Conservation (phyloP, 2,329 filamentous ascomycete species). For the Acephala macrosclerotiorum region DNA sequence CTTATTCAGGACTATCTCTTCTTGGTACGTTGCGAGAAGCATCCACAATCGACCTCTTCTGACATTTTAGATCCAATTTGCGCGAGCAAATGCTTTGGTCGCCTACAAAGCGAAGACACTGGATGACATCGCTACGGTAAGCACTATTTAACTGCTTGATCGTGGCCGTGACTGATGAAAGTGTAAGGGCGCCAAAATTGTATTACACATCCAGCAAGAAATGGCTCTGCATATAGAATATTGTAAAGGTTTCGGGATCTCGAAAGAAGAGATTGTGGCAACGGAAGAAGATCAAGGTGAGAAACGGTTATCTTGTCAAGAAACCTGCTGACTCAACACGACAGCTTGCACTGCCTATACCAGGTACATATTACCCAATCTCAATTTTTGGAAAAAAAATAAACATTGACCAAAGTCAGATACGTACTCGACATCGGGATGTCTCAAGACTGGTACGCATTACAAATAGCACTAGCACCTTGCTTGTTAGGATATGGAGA, state of each 20-base stretch:
- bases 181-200: constrained; percentile 68
- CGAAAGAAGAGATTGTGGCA: constrained; percentile 73
- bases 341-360: constrained; percentile 82
- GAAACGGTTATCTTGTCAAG: background rate
- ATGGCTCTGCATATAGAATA: constrained; percentile 84
- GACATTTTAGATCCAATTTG: constrained; percentile 76
- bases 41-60: background rate
- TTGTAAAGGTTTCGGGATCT: constrained; percentile 81
- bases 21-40: constrained; percentile 61
- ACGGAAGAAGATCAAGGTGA: constrained; percentile 78
- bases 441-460: constrained; percentile 85
- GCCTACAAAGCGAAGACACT: constrained; percentile 84
- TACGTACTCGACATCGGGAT: constrained; percentile 91
- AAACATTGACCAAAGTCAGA: constrained; percentile 46
- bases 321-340: constrained; percentile 21
- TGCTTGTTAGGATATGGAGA: constrained; percentile 90
- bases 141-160: constrained; percentile 36
- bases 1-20: constrained; percentile 94
- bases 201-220: constrained; percentile 80
- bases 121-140: constrained; percentile 73
- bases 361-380: constrained; percentile 39
- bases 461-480: constrained; percentile 85
- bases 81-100: constrained; percentile 83
- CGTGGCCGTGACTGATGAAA: background rate
- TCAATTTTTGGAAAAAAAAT: background rate